These are phyloP conservation scores for Neonectria coccinea DNA, from an alignment of 2,329 filamentous ascomycete genomes.

Conservation along the genomic window DNA sequence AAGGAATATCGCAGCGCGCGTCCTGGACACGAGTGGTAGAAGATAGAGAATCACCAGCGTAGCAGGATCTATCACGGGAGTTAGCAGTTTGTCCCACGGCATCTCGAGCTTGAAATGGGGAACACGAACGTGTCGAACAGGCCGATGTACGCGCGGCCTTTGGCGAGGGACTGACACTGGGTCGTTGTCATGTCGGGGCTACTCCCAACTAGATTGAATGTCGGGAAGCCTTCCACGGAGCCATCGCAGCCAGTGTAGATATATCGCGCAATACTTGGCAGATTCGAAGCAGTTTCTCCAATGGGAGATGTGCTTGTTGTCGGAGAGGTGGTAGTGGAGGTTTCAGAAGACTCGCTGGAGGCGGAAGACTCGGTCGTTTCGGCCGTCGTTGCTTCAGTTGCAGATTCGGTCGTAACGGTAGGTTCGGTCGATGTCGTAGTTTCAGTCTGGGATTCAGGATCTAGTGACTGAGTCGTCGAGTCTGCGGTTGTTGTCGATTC, in stretches of 20 bases:
- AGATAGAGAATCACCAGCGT: constrained; percentile 21
- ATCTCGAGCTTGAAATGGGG: background rate
- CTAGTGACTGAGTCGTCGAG: no score
- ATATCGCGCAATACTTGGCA: constrained; percentile 21
- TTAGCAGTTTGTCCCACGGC: background rate
- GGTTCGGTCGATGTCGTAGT: background rate
- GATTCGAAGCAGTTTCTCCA: constrained; percentile 12
- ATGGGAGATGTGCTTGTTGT: background rate
- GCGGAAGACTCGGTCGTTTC: background rate
- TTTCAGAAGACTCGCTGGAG: background rate
- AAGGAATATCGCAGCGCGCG: constrained; percentile 26
- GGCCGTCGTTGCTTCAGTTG: background rate
- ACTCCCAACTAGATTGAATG: constrained; percentile 20
- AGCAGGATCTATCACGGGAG: constrained; percentile 28
- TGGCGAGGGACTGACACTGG: constrained; percentile 15
- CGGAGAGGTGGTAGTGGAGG: background rate
- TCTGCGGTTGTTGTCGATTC: background rate
- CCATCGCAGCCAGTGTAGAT: constrained; percentile 30
- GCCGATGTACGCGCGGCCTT: constrained; percentile 20
- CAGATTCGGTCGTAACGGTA: background rate
- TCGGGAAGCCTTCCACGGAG: constrained; percentile 30
- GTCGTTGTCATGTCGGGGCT: constrained; percentile 27
- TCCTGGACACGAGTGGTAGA: constrained; percentile 5
- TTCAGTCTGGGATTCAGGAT: no score
- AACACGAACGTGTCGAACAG: constrained; percentile 22